Percentiles rank a stretch among this genome's conserved stretches.
Conservation (phyloP, 306 rosid genomes). For the Vigna trinervia region DNA sequence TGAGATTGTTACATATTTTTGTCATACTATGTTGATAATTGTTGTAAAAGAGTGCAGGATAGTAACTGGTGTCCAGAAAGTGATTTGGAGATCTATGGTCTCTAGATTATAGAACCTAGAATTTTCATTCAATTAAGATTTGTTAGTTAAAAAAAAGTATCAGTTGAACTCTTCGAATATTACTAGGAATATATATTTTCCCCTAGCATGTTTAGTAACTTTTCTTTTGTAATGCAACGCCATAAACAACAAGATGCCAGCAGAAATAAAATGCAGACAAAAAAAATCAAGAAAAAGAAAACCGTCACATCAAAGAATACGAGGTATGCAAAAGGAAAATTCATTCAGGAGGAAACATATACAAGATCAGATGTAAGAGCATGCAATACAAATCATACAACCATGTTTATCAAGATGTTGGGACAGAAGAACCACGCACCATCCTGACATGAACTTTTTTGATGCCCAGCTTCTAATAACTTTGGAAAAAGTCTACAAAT, state of each 20-base stretch:
- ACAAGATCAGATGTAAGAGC: slow-evolving; percentile 8
- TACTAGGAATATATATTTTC: background rate
- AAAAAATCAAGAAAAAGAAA: background rate
- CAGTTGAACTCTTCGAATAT: background rate
- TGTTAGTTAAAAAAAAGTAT: background rate
- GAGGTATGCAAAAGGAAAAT: background rate
- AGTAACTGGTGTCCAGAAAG: slow-evolving; percentile 2
- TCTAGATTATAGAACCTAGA: slow-evolving; percentile 20
- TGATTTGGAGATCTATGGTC: background rate
- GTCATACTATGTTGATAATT: background rate
- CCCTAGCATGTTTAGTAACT: background rate
- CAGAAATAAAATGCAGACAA: background rate
- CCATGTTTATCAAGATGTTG: background rate
- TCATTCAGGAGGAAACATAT: background rate
- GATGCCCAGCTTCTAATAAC: slow-evolving; percentile 92
- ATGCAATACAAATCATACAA: background rate
- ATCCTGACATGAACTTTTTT: slow-evolving; percentile 90
- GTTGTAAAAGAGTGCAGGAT: slow-evolving; percentile 13
- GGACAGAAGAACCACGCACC: slow-evolving; percentile 53
- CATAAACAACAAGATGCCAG: background rate
- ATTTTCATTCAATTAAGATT: slow-evolving; percentile 9
- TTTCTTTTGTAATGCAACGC: background rate
- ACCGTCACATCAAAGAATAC: background rate
- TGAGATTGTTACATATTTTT: background rate
- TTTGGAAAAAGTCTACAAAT: slow-evolving; percentile 76